Evolutionary conservation across 139 green algal genomes (phyloP).

Genomic region (Coccomyxa sp.): DNA sequence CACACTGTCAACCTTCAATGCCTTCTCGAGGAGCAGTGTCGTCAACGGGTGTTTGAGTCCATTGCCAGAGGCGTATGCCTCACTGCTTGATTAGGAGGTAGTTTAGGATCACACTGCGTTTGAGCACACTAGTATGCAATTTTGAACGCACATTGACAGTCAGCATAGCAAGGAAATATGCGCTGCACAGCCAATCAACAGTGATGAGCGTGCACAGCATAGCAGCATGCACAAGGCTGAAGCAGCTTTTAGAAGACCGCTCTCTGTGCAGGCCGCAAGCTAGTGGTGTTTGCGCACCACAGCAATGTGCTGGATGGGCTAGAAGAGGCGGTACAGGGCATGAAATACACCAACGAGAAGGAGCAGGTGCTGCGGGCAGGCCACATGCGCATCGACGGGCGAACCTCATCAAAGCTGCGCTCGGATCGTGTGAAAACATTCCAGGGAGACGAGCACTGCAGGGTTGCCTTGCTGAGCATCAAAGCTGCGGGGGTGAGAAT

Average conservation of each 20-base stretch:
- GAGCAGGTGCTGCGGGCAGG: background rate
- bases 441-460: background rate
- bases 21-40: background rate
- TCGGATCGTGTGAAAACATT: constrained; percentile 18
- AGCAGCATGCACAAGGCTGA: background rate
- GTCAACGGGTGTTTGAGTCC: too few relatives aligned
- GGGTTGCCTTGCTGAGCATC: background rate
- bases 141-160: background rate
- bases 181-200: background rate
- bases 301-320: constrained; percentile 39
- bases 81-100: background rate
- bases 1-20: background rate
- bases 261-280: constrained; percentile 28
- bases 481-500: background rate
- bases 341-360: background rate
- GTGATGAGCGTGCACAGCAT: background rate
- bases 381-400: constrained; percentile 57
- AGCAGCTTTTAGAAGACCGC: background rate
- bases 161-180: background rate
- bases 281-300: constrained; percentile 68
- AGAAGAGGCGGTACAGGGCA: background rate
- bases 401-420: constrained; percentile 3
- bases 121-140: background rate
- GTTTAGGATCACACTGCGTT: background rate
- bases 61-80: too few relatives aligned